Conservation (phyloP, 83 land plant genomes). For the Larix sibirica region DNA sequence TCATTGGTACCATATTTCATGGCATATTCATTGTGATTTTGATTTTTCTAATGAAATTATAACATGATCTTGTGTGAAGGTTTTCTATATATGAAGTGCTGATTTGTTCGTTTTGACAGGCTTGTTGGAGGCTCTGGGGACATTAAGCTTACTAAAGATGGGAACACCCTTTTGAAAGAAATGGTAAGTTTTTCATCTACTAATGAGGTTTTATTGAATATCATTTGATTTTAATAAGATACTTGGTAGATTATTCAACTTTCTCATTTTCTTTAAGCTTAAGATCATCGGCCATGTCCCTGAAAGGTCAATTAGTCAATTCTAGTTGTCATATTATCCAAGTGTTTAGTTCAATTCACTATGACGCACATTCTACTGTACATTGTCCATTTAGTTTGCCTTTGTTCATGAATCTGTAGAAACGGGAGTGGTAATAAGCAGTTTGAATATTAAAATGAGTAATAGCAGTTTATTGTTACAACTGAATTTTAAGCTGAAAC, state of each 20-base stretch:
- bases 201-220: not conserved
- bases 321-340: no score
- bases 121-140: constrained; percentile 99
- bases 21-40: not conserved
- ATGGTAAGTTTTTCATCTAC: constrained; percentile 54
- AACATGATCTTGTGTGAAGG: not conserved
- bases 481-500: no score
- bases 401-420: no score
- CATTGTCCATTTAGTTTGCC: no score
- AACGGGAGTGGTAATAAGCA: no score
- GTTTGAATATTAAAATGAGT: no score
- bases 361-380: no score
- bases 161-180: constrained; percentile 94
- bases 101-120: constrained; percentile 42
- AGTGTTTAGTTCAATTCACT: no score
- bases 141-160: constrained; percentile 97
- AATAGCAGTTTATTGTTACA: no score
- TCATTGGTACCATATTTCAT: not conserved
- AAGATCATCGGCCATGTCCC: no score
- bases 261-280: no score
- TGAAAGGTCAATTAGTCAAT: no score
- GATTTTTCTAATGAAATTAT: not conserved
- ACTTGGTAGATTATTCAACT: not conserved
- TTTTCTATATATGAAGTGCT: not conserved
- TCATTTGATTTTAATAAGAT: not conserved